These are phyloP conservation scores for Pulveroboletus sp. DNA, from an alignment of 768 basidiomycete genomes.

Conservation along the genomic window DNA sequence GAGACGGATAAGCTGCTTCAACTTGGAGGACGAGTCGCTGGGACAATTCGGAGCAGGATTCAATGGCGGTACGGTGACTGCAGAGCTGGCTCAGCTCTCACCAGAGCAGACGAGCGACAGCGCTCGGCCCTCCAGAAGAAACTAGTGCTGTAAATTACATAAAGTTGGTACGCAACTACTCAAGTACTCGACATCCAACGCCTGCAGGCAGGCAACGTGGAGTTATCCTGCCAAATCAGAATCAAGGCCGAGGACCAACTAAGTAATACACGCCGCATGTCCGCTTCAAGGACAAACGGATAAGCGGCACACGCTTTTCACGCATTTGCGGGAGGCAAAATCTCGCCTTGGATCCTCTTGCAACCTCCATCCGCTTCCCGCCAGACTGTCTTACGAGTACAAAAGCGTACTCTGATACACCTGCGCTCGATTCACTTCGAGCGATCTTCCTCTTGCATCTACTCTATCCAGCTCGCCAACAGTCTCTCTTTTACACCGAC, in stretches of 20 bases:
- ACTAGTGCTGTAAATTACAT: conserved; percentile 34
- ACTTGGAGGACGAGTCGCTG: no score
- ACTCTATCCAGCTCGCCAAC: conserved; percentile 26
- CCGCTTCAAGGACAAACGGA: conserved; percentile 40
- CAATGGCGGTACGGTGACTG: background rate
- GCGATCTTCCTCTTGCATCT: conserved; percentile 37
- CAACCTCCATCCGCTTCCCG: conserved; percentile 20
- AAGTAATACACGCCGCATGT: conserved; percentile 31
- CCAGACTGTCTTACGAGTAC: conserved; percentile 27
- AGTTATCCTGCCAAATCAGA: conserved; percentile 51
- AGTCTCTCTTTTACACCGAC: conserved; percentile 36
- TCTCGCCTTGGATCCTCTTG: conserved; percentile 33
- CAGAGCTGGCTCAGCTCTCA: background rate
- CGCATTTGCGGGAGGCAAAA: conserved; percentile 43
- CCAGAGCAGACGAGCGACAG: background rate
- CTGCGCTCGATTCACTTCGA: conserved; percentile 56
- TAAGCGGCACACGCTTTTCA: conserved; percentile 55
- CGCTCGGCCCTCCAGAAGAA: conserved; percentile 8
- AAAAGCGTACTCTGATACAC: conserved; percentile 23
- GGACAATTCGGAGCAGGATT: no score
- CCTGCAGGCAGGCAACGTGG: conserved; percentile 82
- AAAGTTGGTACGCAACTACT: conserved; percentile 39
- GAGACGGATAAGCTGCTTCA: background rate
- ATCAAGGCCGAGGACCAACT: conserved; percentile 32
- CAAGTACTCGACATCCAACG: conserved; percentile 41